Evolutionary conservation across 78 protist genomes (phyloP), one percentile per base, ranked within the genome.

Genomic region (Ministeria vibrans): DNA sequence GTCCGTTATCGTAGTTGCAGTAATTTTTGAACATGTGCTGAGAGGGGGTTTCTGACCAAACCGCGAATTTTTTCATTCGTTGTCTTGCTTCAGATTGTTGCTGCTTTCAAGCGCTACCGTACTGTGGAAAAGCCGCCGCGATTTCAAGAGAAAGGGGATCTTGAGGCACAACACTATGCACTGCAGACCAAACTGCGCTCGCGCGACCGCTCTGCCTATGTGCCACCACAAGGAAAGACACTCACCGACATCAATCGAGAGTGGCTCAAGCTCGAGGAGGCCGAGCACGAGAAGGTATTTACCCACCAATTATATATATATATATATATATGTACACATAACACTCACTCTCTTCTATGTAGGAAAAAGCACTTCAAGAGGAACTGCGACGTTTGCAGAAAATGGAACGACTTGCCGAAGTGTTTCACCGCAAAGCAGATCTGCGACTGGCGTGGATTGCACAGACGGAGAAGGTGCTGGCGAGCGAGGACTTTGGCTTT

Each of bases 121-220:
- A 44, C 71, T 23, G 44, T 0, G 39, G 83, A 78, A 75, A 77
- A 80, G 80, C 83, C 88, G 20, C 78, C 79, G 66, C 68, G 78
- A n/a, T 55, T 22, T 41, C 38, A 28, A 7, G 83, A 80, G 59
- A 32, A 49, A 25, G 70, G 53, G 45, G 20, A 42, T n/a, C 83
- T 84, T 38, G 88, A 80, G 70, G 77, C 77, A 25, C 77, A 68
- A 68, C 23, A 44, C n/a, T 28, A 28, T 25, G 36, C 62, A 38
- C 61, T 69, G n/a, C 81, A 72, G 76, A 77, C 81, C 61, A 42
- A 36, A 44, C 78, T 68, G 30, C 46, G 71, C 55, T 5, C 59
- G 39, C 42, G 13, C 43, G 32, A 46, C 49, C 75, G 76, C 36
- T 69, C 85, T 38, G 30, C 30, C 66, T 86, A 71, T 63, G 53